These are phyloP conservation scores for Prunus persica DNA, from an alignment of 306 rosid genomes.

Conservation along the genomic window DNA sequence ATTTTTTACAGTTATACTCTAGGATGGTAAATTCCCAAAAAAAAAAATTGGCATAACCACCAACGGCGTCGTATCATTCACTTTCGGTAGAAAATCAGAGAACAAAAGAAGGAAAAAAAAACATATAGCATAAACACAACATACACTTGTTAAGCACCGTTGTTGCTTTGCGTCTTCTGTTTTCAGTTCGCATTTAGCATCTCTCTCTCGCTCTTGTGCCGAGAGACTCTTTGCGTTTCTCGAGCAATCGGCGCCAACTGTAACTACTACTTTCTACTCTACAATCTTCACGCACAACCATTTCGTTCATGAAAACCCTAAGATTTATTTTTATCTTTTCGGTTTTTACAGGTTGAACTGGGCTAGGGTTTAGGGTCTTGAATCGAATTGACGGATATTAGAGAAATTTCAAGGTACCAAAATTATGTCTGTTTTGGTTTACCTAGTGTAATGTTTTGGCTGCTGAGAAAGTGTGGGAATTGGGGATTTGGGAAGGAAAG, in stretches of 20 bases:
- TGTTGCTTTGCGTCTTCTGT: neutral
- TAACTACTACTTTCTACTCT: neutral
- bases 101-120: neutral
- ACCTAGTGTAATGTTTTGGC: constrained; percentile 8
- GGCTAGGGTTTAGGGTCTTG: constrained; percentile 23
- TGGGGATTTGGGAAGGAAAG: neutral
- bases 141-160: neutral
- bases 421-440: neutral
- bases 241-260: constrained; percentile 5
- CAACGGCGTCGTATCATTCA: neutral
- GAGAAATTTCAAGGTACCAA: constrained; percentile 8
- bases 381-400: neutral
- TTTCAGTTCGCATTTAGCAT: neutral
- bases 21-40: too few species aligned
- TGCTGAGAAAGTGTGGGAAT: constrained; percentile 6
- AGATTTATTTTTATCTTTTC: neutral
- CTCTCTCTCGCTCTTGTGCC: neutral
- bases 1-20: too few species aligned
- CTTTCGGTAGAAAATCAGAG: neutral
- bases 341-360: constrained; percentile 10
- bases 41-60: too few species aligned
- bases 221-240: neutral
- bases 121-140: neutral
- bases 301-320: constrained; percentile 13
- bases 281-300: neutral